These are phyloP conservation scores for Spizellomyces punctatus DNA, from an alignment of 192 early-diverging fungal species.

Conservation along the genomic window DNA sequence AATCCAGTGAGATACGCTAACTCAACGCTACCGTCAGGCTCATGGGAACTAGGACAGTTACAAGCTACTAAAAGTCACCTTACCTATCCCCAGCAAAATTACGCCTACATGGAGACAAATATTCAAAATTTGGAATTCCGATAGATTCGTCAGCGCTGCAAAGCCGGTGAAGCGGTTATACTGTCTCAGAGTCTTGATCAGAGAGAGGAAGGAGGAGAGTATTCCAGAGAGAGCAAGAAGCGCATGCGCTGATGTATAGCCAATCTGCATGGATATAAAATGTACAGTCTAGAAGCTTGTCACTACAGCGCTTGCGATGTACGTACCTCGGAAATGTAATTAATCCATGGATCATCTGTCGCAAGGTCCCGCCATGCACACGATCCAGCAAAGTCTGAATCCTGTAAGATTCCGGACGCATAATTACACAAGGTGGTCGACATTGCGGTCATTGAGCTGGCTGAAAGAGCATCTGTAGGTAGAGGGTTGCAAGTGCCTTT, in stretches of 20 bases:
- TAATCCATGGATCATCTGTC: constrained; percentile 2
- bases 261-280: constrained; percentile 5
- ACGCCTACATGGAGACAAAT: not conserved
- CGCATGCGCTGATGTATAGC: constrained; percentile 3
- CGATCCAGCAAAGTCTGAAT: not conserved
- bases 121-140: not conserved
- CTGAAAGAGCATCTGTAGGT: no score
- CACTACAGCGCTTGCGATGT: not conserved
- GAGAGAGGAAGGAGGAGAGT: not conserved
- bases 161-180: not conserved
- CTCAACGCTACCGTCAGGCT: no score
- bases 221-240: not conserved
- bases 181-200: not conserved
- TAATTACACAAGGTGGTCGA: not conserved
- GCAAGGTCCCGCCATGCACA: not conserved
- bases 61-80: no score
- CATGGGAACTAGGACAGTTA: no score
- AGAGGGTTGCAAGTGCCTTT: no score
- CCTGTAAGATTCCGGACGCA: not conserved
- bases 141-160: not conserved
- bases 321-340: constrained; percentile 8
- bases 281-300: not conserved
- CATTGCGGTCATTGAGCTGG: no score
- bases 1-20: constrained; percentile 10
- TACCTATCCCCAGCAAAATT: not conserved